Evolutionary conservation across 768 basidiomycete species (phyloP), one percentile per base, ranked within the genome.

Genomic region (Pleurotus giganteus): DNA sequence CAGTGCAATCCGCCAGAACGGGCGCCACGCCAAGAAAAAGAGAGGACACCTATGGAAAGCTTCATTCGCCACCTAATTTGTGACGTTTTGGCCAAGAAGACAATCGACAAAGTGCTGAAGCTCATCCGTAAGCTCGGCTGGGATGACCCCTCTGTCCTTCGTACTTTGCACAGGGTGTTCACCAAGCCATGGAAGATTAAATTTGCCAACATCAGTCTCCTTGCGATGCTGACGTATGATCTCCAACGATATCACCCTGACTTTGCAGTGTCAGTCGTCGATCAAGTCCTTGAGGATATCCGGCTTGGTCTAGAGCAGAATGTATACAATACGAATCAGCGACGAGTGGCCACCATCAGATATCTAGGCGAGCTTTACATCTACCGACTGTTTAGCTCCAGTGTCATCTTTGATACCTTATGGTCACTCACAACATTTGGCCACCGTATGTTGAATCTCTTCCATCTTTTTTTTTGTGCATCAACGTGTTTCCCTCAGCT

Each of bases 111-210:
- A 66, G 95, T 97, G 8, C 77, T 98, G 53, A 94, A 92, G 69
- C 81, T 97, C 21, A 71, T 98, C 29, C 86, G 97, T 45, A 98
- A 96, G 71, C 79, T 98, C 43, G 88, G 98, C 63, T 99, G 97
- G 97, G 91, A 96, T n/a, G 85, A 92, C 66, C 68, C 72, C 5
- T 57, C 70, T 21, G 74, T 89, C 27, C 79, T 81, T 34, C 78
- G 78, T 24, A 82, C 81, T 21, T 76, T 98, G 5, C 85, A 88
- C 73, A 91, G 91, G 65, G 83, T 91, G 36, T 99, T 99, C 73
- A 91, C 91, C n/a, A 96, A 97, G 64, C 90, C 96, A 2, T 97
- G 96, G 94, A 98, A 98, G 68, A 82, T 98, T 72, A 96, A 94
- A 64, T 98, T 88, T 65, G 80, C 86, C 56, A 96, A 91, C 64